A percentile compares a stretch with the other conserved stretches of the same genome.
Conservation (phyloP, 2,329 filamentous ascomycete genomes). For the Tolypocladium sp. region DNA sequence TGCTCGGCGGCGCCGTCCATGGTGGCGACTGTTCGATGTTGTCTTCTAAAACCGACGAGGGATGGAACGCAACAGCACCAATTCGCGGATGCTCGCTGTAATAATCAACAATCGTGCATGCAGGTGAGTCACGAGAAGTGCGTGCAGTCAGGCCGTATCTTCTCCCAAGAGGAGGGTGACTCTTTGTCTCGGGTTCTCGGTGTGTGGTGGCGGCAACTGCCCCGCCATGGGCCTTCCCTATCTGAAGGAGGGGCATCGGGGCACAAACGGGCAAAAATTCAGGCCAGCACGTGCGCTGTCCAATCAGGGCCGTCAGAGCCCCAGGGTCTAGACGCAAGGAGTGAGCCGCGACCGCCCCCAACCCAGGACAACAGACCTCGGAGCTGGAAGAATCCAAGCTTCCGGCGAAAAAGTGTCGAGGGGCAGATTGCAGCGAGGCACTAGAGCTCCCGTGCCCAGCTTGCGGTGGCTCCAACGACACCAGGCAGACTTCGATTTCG, state of each 20-base stretch:
- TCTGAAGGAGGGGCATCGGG: conserved; percentile 8
- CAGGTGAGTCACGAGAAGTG: not conserved
- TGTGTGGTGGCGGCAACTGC: conserved; percentile 5
- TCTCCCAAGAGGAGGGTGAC: not conserved
- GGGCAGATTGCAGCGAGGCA: conserved; percentile 8
- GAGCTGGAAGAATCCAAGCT: conserved; percentile 16
- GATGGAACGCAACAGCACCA: not conserved
- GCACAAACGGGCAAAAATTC: conserved; percentile 7
- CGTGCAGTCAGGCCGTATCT: not conserved
- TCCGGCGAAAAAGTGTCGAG: conserved; percentile 19
- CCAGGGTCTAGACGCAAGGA: not conserved
- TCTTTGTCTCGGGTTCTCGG: not conserved
- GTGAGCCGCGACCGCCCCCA: not conserved
- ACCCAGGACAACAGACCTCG: conserved; percentile 3
- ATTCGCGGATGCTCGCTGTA: not conserved
- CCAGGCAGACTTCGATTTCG: conserved; percentile 3
- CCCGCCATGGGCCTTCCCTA: conserved; percentile 7
- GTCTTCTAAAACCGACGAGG: not conserved
- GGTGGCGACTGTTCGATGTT: conserved; percentile 3
- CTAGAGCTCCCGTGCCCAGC: conserved; percentile 8
- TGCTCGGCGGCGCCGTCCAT: conserved; percentile 23
- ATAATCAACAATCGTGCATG: not conserved
- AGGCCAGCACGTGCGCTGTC: conserved; percentile 3
- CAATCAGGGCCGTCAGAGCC: conserved; percentile 6
- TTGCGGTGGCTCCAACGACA: conserved; percentile 4